These are phyloP conservation scores for Linum trigynum DNA, from an alignment of 345 rosid species.

Conservation along the genomic window DNA sequence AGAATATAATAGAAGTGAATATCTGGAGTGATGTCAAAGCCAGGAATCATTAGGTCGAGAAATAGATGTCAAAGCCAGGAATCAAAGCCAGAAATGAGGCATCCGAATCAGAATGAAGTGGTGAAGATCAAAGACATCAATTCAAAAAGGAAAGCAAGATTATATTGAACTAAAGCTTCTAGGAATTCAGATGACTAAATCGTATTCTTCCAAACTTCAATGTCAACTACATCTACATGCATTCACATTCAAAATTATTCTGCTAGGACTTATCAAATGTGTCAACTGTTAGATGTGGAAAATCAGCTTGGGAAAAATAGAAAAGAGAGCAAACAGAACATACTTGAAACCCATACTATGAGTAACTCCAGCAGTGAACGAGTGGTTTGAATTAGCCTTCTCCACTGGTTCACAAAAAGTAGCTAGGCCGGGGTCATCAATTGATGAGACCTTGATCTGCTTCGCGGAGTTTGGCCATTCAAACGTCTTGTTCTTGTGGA, in stretches of 20 bases:
- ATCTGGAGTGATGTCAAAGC: too few species aligned
- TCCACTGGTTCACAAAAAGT: conserved; percentile 94
- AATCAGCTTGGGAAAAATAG: neutral
- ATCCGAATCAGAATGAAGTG: neutral
- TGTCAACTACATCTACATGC: neutral
- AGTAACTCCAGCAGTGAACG: conserved; percentile 69
- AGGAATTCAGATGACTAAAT: neutral
- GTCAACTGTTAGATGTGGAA: neutral
- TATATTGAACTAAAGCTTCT: neutral
- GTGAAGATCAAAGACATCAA: conserved; percentile 3
- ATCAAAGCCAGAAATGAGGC: neutral
- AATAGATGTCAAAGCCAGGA: conserved; percentile 5
- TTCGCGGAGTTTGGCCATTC: conserved; percentile 46
- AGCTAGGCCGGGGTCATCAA: conserved; percentile 73
- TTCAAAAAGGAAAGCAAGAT: too few species aligned
- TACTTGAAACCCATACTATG: conserved; percentile 70
- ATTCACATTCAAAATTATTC: neutral
- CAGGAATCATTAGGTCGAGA: too few species aligned
- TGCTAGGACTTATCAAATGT: neutral
- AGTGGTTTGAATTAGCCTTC: conserved; percentile 76
- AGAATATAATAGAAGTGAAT: too few species aligned
- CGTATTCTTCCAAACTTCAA: neutral
- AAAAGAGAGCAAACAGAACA: conserved; percentile 8
- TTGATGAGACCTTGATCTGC: conserved; percentile 45
- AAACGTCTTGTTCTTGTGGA: conserved; percentile 30